Conservation (phyloP, 2,329 filamentous ascomycete species). For the Cercospora sojina region DNA sequence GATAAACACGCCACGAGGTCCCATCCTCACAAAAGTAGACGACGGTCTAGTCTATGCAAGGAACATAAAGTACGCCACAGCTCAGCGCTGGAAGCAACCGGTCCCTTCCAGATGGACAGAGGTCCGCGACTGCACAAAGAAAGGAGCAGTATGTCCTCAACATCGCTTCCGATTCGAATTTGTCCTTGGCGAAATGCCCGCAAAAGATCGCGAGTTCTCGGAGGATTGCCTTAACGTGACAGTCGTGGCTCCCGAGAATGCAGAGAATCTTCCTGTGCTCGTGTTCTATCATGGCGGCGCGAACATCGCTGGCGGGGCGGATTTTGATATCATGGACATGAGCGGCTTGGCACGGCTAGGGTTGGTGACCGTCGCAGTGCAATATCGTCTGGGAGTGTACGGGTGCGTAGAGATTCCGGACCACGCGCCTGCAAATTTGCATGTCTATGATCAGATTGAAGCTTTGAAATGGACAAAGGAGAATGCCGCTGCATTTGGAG, state of each 20-base stretch:
- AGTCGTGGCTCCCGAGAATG: not conserved
- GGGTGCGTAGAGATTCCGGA: not conserved
- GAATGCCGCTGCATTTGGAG: slow-evolving; percentile 6
- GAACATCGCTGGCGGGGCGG: not conserved
- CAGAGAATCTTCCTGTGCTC: slow-evolving; percentile 13
- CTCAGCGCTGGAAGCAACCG: not conserved
- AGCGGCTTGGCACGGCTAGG: not conserved
- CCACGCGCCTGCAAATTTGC: not conserved
- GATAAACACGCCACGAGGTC: not conserved
- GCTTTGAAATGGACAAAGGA: slow-evolving; percentile 5
- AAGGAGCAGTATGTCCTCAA: not conserved
- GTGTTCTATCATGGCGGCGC: slow-evolving; percentile 24
- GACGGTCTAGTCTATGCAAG: not conserved
- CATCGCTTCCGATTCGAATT: not conserved
- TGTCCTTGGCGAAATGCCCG: not conserved
- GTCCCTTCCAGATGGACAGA: not conserved
- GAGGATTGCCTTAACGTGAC: slow-evolving; percentile 1
- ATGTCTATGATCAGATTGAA: slow-evolving; percentile 4
- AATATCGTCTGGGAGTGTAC: slow-evolving; percentile 5
- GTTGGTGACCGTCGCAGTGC: not conserved
- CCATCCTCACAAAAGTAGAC: not conserved
- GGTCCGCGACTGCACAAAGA: not conserved
- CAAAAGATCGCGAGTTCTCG: not conserved
- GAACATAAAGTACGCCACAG: not conserved
- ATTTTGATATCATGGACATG: not conserved